A percentile compares a stretch with the other conserved stretches of the same genome.
These are phyloP conservation scores for Sanguinoderma infundibulare DNA, from an alignment of 1,284 basidiomycete species.

Conservation along the genomic window DNA sequence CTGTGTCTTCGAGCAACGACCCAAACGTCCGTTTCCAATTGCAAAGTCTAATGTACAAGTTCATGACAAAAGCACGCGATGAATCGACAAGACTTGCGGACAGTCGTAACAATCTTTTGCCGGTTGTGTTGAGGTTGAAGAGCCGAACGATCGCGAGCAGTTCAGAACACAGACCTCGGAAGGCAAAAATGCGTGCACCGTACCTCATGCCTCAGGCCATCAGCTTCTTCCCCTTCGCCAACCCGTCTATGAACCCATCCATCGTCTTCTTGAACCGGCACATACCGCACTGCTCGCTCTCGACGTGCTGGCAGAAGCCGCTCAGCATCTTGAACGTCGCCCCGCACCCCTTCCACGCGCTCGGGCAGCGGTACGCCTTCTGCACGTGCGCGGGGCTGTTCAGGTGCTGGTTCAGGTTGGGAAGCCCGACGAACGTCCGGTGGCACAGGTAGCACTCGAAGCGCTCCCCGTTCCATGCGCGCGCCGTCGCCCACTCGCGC, in stretches of 20 bases:
- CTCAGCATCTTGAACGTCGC: conserved; percentile 35
- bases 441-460: conserved; percentile 45
- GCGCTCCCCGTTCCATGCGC: conserved; percentile 39
- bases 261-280: conserved; percentile 28
- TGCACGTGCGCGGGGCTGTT: conserved; percentile 32
- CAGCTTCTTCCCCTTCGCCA: conserved; percentile 1
- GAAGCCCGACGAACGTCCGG: conserved; percentile 20
- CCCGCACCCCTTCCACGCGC: conserved; percentile 27
- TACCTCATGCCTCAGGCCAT: background rate
- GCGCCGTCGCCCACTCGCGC: conserved; percentile 35
- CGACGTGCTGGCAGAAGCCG: conserved; percentile 37
- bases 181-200: background rate
- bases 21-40: too few relatives aligned
- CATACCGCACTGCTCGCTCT: conserved; percentile 36
- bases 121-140: too few relatives aligned
- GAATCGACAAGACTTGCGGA: too few relatives aligned
- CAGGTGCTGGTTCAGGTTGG: conserved; percentile 26
- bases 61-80: too few relatives aligned
- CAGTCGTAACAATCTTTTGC: too few relatives aligned
- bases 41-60: too few relatives aligned
- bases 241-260: conserved; percentile 24
- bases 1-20: too few relatives aligned
- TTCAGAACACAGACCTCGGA: background rate
- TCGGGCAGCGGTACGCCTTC: conserved; percentile 29
- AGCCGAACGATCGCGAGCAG: background rate